These are phyloP conservation scores for Podaxis rugospora DNA, from an alignment of 768 basidiomycete genomes.

Conservation along the genomic window DNA sequence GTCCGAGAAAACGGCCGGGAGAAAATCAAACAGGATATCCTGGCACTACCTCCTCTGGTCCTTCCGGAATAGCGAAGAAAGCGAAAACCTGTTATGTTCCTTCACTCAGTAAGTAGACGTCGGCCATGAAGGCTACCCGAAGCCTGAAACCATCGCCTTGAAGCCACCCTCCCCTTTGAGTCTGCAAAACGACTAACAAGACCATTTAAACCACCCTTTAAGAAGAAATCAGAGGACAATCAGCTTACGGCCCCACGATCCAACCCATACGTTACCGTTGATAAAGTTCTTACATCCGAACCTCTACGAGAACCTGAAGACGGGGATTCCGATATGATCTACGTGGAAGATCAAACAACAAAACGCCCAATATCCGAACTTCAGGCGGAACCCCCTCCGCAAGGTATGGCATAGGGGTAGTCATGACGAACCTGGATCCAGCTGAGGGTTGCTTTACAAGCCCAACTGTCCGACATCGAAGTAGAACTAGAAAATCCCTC, in stretches of 20 bases:
- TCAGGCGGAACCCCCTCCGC: neutral
- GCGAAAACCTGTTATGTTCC: conserved; percentile 26
- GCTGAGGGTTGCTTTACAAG: neutral
- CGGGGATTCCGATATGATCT: neutral
- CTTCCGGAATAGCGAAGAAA: conserved; percentile 24
- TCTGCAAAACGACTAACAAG: conserved; percentile 39
- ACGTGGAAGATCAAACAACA: neutral
- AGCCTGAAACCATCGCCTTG: neutral
- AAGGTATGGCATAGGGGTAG: neutral
- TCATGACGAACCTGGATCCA: neutral
- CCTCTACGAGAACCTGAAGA: neutral
- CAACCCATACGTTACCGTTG: neutral
- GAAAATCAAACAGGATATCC: conserved; percentile 9
- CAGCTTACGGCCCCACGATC: neutral
- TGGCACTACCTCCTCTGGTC: conserved; percentile 5
- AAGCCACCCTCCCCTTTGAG: conserved; percentile 42
- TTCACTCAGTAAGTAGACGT: conserved; percentile 25
- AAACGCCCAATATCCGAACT: neutral
- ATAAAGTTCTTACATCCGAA: neutral
- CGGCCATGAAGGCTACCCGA: neutral
- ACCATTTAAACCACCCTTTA: conserved; percentile 44
- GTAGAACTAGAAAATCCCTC: conserved; percentile 8
- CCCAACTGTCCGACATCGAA: neutral
- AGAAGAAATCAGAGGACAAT: neutral
- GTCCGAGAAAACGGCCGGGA: neutral